Conservation (phyloP, 2,329 filamentous ascomycete genomes). For the Pezicula radicicola region DNA sequence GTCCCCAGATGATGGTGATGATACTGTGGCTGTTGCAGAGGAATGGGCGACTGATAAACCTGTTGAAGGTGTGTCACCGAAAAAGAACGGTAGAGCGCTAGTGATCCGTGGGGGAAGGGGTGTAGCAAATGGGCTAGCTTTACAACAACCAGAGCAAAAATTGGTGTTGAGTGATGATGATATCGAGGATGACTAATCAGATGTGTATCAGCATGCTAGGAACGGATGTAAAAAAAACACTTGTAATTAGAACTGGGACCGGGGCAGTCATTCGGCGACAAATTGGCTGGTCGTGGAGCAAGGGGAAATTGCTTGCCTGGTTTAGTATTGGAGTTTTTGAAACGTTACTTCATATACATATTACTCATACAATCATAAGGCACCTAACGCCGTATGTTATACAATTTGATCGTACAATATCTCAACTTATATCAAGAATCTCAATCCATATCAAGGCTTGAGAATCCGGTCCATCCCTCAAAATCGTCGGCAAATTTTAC, state of each 20-base stretch:
- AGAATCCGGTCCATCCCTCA: slow-evolving; percentile 54
- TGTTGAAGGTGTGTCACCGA: slow-evolving; percentile 49
- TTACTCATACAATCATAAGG: background rate
- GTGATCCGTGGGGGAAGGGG: slow-evolving; percentile 19
- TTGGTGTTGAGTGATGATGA: slow-evolving; percentile 79
- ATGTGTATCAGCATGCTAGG: background rate
- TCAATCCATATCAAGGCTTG: background rate
- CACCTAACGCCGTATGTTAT: background rate
- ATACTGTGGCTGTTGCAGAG: slow-evolving; percentile 34
- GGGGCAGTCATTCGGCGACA: background rate
- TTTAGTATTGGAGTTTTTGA: too few species aligned
- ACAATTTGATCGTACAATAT: background rate
- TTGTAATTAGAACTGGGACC: background rate
- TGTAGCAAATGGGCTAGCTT: slow-evolving; percentile 11
- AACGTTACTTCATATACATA: slow-evolving; percentile 1
- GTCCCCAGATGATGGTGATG: slow-evolving; percentile 41
- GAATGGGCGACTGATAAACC: slow-evolving; percentile 62
- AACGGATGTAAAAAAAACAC: background rate
- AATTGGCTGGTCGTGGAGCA: background rate
- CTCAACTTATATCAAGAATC: background rate
- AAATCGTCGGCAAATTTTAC: slow-evolving; percentile 74
- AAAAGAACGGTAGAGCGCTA: slow-evolving; percentile 36
- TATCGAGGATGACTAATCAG: slow-evolving; percentile 61
- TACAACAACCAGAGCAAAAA: slow-evolving; percentile 47
- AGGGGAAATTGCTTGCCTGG: too few species aligned